Conservation (phyloP, 176 grass and related monocot genomes). For the Musa troglodytarum region DNA sequence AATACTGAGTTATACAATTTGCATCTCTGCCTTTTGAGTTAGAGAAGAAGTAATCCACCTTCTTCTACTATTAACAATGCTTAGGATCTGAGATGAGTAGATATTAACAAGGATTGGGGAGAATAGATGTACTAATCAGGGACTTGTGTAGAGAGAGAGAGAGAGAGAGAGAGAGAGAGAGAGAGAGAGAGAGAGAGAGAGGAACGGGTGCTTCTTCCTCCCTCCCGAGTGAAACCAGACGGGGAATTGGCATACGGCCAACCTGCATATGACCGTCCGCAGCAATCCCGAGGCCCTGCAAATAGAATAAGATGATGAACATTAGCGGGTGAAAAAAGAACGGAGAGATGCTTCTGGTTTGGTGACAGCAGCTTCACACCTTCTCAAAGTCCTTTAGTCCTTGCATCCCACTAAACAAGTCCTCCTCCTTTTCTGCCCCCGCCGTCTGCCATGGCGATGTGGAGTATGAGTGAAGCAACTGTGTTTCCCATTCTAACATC, state of each 20-base stretch:
- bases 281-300: constrained; percentile 47
- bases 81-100: neutral
- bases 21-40: too few relatives aligned
- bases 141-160: neutral
- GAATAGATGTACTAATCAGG: neutral
- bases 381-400: neutral
- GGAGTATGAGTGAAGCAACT: neutral
- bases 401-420: too few relatives aligned
- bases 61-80: neutral
- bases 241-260: neutral
- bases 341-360: neutral
- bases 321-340: constrained; percentile 5
- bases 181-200: neutral
- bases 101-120: neutral
- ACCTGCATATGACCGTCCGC: constrained; percentile 63
- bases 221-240: too few relatives aligned
- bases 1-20: too few relatives aligned
- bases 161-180: neutral
- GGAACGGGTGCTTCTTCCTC: too few relatives aligned
- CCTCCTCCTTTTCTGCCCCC: too few relatives aligned
- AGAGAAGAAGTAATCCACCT: too few relatives aligned
- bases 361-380: constrained; percentile 6
- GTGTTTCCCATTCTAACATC: neutral
- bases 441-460: neutral
- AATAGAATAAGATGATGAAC: constrained; percentile 41